These are phyloP conservation scores for Colletotrichum paranaense DNA, from an alignment of 2,329 filamentous ascomycete genomes.

Conservation along the genomic window DNA sequence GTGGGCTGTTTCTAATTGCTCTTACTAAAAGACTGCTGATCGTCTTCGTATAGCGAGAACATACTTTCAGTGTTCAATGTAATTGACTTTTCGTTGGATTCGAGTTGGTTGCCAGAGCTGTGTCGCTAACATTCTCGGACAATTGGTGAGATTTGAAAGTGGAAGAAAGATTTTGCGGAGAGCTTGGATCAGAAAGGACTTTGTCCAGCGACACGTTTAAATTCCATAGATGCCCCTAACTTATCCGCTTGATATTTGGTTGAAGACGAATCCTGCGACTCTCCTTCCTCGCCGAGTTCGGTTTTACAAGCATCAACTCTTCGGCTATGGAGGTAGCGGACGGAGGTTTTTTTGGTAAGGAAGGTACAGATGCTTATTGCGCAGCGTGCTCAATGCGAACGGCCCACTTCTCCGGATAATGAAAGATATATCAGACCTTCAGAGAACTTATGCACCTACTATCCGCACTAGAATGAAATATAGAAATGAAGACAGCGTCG, in stretches of 20 bases:
- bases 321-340: too few relatives aligned
- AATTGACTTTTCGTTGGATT: too few relatives aligned
- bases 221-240: background rate
- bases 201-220: background rate
- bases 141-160: background rate
- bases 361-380: background rate
- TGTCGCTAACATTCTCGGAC: background rate
- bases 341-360: too few relatives aligned
- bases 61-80: background rate
- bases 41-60: background rate
- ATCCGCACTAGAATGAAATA: background rate
- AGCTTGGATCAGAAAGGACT: background rate
- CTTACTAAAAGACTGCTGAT: background rate
- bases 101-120: too few relatives aligned
- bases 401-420: too few relatives aligned
- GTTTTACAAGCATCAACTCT: too few relatives aligned
- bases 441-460: too few relatives aligned
- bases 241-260: background rate
- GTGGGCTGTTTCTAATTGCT: background rate
- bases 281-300: too few relatives aligned
- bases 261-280: too few relatives aligned
- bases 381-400: background rate
- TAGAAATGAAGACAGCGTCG: too few relatives aligned
- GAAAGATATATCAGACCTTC: background rate
- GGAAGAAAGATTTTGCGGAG: background rate